Evolutionary conservation across 805 yeast genomes (phyloP).

Genomic region (Lipomyces kockii): DNA sequence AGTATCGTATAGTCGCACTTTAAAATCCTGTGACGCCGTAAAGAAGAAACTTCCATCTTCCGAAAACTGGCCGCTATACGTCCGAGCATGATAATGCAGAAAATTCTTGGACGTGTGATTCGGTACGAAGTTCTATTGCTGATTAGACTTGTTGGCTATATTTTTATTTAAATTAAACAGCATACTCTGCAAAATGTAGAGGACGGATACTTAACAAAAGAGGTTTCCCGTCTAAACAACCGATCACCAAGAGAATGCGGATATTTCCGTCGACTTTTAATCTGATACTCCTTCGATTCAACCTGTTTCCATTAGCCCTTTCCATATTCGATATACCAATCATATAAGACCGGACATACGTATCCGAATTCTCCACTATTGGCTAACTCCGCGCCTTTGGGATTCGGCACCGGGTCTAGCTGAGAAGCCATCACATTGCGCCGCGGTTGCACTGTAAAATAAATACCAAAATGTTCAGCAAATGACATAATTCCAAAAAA

Average conservation of each 20-base stretch:
- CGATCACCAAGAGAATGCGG: conserved; percentile 29
- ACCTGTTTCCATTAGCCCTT: conserved; percentile 11
- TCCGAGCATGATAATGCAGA: conserved; percentile 33
- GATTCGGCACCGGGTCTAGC: conserved; percentile 31
- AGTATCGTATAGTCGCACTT: conserved; percentile 37
- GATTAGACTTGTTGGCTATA: background rate
- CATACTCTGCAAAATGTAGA: conserved; percentile 28
- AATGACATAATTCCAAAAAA: conserved; percentile 19
- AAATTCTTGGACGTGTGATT: conserved; percentile 12
- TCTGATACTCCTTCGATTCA: conserved; percentile 20
- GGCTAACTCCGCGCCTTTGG: conserved; percentile 31
- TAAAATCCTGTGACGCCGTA: conserved; percentile 40
- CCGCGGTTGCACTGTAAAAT: conserved; percentile 31
- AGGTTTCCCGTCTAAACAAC: conserved; percentile 31
- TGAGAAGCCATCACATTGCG: conserved; percentile 10
- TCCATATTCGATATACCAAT: background rate
- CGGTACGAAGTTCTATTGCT: conserved; percentile 28
- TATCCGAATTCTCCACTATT: conserved; percentile 35
- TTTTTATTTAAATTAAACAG: background rate
- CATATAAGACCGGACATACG: conserved; percentile 13
- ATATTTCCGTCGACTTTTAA: conserved; percentile 28
- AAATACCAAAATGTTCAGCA: conserved; percentile 24
- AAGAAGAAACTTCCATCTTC: conserved; percentile 40
- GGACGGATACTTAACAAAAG: conserved; percentile 17
- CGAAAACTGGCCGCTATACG: conserved; percentile 43